Evolutionary conservation across 495 filamentous ascomycete species (phyloP), one percentile per base, ranked within the genome.

Genomic region (Daldinia decipiens): DNA sequence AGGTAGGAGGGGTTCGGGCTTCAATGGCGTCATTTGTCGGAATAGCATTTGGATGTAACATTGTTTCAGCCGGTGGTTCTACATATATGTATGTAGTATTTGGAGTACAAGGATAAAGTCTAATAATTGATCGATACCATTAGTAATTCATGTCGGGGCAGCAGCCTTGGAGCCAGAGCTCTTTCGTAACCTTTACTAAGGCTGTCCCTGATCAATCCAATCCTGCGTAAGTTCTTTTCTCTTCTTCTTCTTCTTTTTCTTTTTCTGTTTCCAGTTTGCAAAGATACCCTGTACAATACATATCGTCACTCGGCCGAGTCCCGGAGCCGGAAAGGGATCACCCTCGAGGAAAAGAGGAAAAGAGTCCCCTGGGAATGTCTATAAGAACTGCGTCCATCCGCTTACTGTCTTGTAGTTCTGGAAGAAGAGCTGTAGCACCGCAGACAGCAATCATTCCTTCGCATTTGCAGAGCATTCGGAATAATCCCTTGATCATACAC

Each of bases 11-110:
- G 70, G 59, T 31, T 38, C 52, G 50, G 60, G 70, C 57, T 52
- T 62, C 61, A 57, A 66, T 73, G 54, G 65, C 60, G 65, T 69
- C 61, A 73, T 55, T 62, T 59, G 21, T 24, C 21, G 55, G 19
- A 36, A 36, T 13, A 36, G 34, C 34, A 13, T 36, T 36, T 36
- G 34, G 34, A 24, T 53, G 39, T 47, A 17, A 32, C 53, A 9
- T 55, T 15, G 52, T 31, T 55, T 29, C 52, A 31, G 12, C 29
- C n/a, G n/a, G n/a, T n/a, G n/a, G n/a, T n/a, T n/a, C n/a, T n/a
- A n/a, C n/a, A n/a, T n/a, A n/a, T n/a, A n/a, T n/a, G n/a, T n/a
- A n/a, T n/a, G n/a, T n/a, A n/a, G 31, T 9, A 7, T 32, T 32
- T 32, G 6, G 6, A 8, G 31, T 32, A 32, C 31, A 32, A 32